Base-by-base conservation (phyloP, 2,329 filamentous ascomycete genomes). In the Paraconiothyrium brasiliense region DNA sequence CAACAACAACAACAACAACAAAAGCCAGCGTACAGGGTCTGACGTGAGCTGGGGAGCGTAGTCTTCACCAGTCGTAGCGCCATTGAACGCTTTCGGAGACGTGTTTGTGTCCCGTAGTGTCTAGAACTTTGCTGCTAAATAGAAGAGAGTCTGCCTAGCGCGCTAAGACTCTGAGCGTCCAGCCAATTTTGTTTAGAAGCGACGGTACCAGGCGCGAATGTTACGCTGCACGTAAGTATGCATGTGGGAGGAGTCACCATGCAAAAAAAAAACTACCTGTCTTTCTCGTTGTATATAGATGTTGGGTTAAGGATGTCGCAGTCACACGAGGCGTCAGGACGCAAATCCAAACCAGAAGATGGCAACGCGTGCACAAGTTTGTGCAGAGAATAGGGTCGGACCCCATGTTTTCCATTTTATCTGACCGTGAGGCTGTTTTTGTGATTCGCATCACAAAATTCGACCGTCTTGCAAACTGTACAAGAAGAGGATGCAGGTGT, bases 241-340 rank as follows among this genome's bases (percentile, higher is more conserved):
- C 80, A 87, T 83, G 27, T 71, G 73, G 2, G 65, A 46, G 67
- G 81, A 84, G 34, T 85, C 85, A 3, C 74, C 75, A 70, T 87
- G 80, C 86, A 86, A 88, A 75, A 86, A 88, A 88, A 69, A 86
- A 1, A 85, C 81, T 84, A 88, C 32, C 87, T 76, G 54, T 86
- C 86, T 69, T 87, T 87, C 54, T 82, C 79, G 32, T 74, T 71
- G 0, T 75, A 69, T 30, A 84, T 70, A 22, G 81, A 76, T 64
- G 67, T 0, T 79, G 81, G 56, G 14, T 43, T n/a, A 14, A 54
- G 51, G 27, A 54, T 43, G 27, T 32, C 27, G 39, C 20, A 14
- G 16, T 54, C 51, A 39, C 44, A 34, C 37, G 32, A 16, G 24
- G 37, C 24, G 9, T 54, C 51, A 6, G 51, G 24, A n/a, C 51